Conservation (phyloP, 2,329 filamentous ascomycete species). For the Alternaria sp. region DNA sequence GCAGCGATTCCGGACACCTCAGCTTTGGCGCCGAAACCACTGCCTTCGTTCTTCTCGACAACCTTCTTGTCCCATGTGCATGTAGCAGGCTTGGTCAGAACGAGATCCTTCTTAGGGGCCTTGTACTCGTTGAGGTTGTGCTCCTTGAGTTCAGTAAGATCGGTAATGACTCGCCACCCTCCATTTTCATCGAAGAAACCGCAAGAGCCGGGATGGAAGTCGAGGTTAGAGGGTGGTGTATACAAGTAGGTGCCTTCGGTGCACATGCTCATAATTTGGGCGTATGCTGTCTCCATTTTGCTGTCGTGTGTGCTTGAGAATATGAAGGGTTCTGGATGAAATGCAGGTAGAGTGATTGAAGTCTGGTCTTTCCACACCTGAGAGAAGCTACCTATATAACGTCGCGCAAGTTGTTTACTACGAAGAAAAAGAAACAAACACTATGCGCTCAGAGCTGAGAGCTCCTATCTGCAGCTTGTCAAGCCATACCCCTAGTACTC, state of each 20-base stretch:
- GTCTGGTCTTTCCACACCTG: not conserved
- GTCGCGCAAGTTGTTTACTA: not conserved
- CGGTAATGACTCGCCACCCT: not conserved
- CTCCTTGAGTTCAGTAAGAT: not conserved
- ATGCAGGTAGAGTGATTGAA: not conserved
- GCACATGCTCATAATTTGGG: not conserved
- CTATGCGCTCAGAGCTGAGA: not conserved
- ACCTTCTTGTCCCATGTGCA: not conserved
- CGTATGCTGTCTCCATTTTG: not conserved
- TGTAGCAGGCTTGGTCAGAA: not conserved
- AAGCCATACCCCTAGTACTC: not conserved
- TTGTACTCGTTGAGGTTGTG: not conserved
- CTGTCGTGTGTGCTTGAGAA: not conserved
- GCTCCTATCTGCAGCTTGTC: not conserved
- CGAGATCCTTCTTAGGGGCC: not conserved
- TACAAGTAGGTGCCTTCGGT: not conserved
- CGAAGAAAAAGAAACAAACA: not conserved
- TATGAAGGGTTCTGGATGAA: not conserved
- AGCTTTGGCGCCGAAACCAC: not conserved
- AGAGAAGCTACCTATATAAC: not conserved
- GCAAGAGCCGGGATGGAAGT: not conserved
- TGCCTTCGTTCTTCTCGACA: not conserved
- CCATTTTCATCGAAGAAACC: not conserved
- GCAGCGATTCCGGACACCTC: not conserved
- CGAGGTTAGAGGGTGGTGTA: not conserved